Percentiles rank a stretch among this genome's conserved stretches.
phyloP scores from a whole-genome alignment of 495 filamentous ascomycete species.

The Cercophora newfieldiana region DNA sequence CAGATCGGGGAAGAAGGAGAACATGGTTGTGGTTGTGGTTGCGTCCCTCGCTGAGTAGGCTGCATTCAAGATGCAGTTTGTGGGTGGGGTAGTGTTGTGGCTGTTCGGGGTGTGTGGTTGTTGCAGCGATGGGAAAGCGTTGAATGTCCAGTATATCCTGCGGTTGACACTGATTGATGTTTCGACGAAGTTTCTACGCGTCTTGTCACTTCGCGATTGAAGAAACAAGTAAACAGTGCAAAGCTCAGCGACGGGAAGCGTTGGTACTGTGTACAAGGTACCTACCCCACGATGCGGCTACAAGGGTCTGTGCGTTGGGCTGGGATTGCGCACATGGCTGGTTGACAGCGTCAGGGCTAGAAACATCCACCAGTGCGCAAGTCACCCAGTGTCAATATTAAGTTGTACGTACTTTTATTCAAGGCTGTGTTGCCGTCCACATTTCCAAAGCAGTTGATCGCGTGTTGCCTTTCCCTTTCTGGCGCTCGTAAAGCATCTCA shows the following conservation, averaged over 20 bases:
- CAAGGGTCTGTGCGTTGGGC: constrained; percentile 22
- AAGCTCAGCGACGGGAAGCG: background rate
- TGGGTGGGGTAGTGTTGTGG: too few relatives aligned
- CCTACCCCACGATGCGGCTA: constrained; percentile 31
- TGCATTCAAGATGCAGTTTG: too few relatives aligned
- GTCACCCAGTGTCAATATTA: background rate
- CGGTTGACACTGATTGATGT: background rate
- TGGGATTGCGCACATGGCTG: constrained; percentile 14
- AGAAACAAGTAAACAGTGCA: background rate
- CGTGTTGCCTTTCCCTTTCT: background rate
- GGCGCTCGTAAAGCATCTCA: background rate
- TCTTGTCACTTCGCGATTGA: background rate
- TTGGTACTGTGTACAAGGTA: constrained; percentile 7
- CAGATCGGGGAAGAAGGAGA: constrained; percentile 70
- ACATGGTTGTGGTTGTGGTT: constrained; percentile 43
- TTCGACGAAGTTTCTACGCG: background rate
- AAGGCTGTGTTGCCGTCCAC: background rate
- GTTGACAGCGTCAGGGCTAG: background rate
- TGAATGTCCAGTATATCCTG: too few relatives aligned
- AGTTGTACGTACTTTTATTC: background rate
- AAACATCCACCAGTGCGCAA: background rate
- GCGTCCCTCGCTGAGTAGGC: too few relatives aligned
- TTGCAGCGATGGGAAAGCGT: too few relatives aligned
- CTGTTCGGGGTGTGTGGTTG: background rate
- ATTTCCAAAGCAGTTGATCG: background rate